These are phyloP conservation scores for Trichosporon asahii DNA, from an alignment of 1,284 basidiomycete genomes.

Conservation along the genomic window DNA sequence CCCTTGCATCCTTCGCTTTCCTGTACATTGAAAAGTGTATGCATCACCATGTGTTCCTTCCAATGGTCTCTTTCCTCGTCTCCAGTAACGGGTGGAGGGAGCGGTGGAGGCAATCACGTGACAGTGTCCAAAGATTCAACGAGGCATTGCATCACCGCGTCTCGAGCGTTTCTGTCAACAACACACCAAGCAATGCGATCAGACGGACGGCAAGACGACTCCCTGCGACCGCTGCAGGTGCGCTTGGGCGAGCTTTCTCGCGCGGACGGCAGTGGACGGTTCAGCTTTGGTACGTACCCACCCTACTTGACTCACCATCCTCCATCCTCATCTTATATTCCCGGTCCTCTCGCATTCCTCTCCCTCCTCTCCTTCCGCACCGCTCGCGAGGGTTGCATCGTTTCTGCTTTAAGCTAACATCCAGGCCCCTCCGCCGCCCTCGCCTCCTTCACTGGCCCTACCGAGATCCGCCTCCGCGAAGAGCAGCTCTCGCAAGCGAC, in stretches of 20 bases:
- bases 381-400: too few relatives aligned
- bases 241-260: slow-evolving; percentile 36
- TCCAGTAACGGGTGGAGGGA: not conserved
- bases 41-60: not conserved
- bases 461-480: slow-evolving; percentile 56
- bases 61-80: too few relatives aligned
- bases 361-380: too few relatives aligned
- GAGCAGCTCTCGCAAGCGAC: slow-evolving; percentile 56
- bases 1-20: too few relatives aligned
- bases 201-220: slow-evolving; percentile 19
- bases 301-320: not conserved
- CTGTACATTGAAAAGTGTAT: not conserved
- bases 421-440: slow-evolving; percentile 51
- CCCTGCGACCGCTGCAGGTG: slow-evolving; percentile 16
- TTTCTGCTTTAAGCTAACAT: too few relatives aligned
- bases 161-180: not conserved
- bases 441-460: slow-evolving; percentile 55
- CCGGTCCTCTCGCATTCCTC: too few relatives aligned
- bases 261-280: slow-evolving; percentile 49
- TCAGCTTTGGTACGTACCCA: slow-evolving; percentile 46
- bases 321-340: not conserved
- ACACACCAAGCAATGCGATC: slow-evolving; percentile 20
- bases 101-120: not conserved
- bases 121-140: not conserved
- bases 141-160: not conserved